A percentile compares a stretch with the other conserved stretches of the same genome.
These are phyloP conservation scores for Malus domestica DNA, from an alignment of 306 rosid species.

Conservation along the genomic window ASM211411v1 NC_041805.1:5145501-5146000, in stretches of 20 bases:
- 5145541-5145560: constrained; percentile 5
- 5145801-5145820: constrained; percentile 18
- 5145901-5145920: constrained; percentile 19
- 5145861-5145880: constrained; percentile 26
- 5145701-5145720: constrained; percentile 19
- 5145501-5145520: constrained; percentile 21
- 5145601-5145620: not conserved
- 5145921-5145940: constrained; percentile 13
- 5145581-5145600: constrained; percentile 5
- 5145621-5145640: not conserved
- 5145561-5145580: constrained; percentile 13
- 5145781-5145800: constrained; percentile 24
- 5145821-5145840: constrained; percentile 9
- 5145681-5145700: constrained; percentile 10
- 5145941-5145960: constrained; percentile 8
- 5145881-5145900: constrained; percentile 16
- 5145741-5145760: constrained; percentile 21
- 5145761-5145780: constrained; percentile 15
- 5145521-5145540: constrained; percentile 17
- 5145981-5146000: constrained; percentile 1
- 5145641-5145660: constrained; percentile 18
- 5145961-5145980: constrained; percentile 18
- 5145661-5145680: not conserved
- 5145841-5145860: constrained; percentile 14
- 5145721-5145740: constrained; percentile 24